Conservation (phyloP, 202 grass and related monocot genomes). For the Elaeis oleifera region DNA sequence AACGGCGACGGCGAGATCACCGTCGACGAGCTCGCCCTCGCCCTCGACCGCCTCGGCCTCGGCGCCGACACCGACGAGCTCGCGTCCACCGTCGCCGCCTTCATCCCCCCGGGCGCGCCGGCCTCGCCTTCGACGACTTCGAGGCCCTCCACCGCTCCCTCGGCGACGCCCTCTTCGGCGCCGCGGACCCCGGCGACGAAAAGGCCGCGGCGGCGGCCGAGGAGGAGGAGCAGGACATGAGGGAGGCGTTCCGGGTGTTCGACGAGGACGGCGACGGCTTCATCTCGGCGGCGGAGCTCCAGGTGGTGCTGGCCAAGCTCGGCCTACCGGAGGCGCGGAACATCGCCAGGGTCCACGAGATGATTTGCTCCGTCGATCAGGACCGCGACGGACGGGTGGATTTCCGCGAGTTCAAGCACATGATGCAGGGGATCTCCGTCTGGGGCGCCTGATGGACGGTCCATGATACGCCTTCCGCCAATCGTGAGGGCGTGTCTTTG, state of each 20-base stretch:
- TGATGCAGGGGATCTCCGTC: constrained; percentile 78
- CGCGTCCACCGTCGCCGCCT: constrained; percentile 40
- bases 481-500: no score
- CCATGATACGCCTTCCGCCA: no score
- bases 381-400: constrained; percentile 61
- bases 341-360: constrained; percentile 51
- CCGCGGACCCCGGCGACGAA: constrained; percentile 8
- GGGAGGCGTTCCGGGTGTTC: constrained; percentile 79
- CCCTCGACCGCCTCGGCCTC: constrained; percentile 63
- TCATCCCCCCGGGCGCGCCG: constrained; percentile 45
- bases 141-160: constrained; percentile 65
- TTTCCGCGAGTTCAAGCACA: constrained; percentile 73
- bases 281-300: constrained; percentile 68
- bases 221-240: constrained; percentile 59
- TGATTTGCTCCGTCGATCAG: constrained; percentile 72
- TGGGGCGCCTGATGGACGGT: constrained; percentile 39
- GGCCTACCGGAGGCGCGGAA: constrained; percentile 49
- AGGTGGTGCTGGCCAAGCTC: constrained; percentile 69
- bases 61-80: constrained; percentile 42
- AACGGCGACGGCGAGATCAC: constrained; percentile 86
- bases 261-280: constrained; percentile 78
- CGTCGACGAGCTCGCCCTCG: constrained; percentile 55
- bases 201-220: not conserved
- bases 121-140: constrained; percentile 43
- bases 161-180: constrained; percentile 55